Percentiles rank a stretch among this genome's conserved stretches.
These are phyloP conservation scores for Apiospora rasikravindrae DNA, from an alignment of 2,329 filamentous ascomycete species.

Conservation along the genomic window DNA sequence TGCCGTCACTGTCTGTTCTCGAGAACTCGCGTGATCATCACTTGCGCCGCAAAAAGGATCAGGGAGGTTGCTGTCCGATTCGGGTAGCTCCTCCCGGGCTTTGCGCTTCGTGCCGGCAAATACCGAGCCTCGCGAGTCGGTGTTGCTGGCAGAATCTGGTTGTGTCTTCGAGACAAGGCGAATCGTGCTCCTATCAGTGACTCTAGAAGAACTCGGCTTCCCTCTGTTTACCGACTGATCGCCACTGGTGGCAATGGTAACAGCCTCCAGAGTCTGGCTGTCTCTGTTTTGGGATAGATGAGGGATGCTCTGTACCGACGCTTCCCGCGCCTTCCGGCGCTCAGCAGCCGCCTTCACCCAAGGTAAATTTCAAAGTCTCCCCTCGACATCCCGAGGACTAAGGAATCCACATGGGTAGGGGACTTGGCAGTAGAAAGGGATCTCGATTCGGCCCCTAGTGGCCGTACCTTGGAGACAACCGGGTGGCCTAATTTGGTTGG, in stretches of 20 bases:
- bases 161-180: not conserved
- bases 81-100: not conserved
- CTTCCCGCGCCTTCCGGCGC: not conserved
- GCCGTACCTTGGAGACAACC: not conserved
- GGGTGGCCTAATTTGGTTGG: not conserved
- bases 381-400: not conserved
- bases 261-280: not conserved
- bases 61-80: not conserved
- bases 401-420: not conserved
- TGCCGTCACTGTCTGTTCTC: not conserved
- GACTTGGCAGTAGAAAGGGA: not conserved
- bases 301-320: not conserved
- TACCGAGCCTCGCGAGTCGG: not conserved
- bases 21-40: not conserved
- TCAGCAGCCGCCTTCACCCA: not conserved
- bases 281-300: not conserved
- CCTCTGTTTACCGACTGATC: not conserved
- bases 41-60: not conserved
- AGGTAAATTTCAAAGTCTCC: not conserved
- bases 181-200: not conserved
- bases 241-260: not conserved
- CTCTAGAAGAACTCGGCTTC: not conserved
- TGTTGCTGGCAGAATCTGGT: not conserved
- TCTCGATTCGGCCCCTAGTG: not conserved
- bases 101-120: not conserved